phyloP scores from a whole-genome alignment of 768 basidiomycete species.

The Dioszegia aurantiaca region DNA sequence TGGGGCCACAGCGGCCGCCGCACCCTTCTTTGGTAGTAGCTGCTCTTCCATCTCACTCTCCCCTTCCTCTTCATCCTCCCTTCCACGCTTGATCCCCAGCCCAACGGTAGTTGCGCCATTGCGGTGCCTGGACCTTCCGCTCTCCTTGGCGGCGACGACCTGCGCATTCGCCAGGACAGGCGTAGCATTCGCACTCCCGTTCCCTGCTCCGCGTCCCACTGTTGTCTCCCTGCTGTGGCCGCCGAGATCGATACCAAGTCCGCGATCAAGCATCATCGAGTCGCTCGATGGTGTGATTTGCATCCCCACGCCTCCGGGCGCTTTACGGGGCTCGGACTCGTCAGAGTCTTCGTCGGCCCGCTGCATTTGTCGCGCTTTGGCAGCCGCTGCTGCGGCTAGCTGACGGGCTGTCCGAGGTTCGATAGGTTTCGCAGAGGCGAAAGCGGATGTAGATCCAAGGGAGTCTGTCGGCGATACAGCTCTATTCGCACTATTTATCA shows the following conservation, averaged over 20 bases:
- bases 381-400: conserved; percentile 40
- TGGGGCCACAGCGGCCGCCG: not conserved
- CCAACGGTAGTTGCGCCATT: conserved; percentile 8
- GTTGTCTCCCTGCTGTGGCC: conserved; percentile 6
- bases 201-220: not conserved
- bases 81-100: conserved; percentile 26
- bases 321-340: conserved; percentile 17
- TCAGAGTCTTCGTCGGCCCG: conserved; percentile 36
- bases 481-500: conserved; percentile 27
- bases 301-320: conserved; percentile 17
- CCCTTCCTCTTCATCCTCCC: conserved; percentile 36
- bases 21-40: conserved; percentile 16
- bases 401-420: conserved; percentile 45
- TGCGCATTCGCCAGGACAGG: conserved; percentile 6
- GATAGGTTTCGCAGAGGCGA: conserved; percentile 24
- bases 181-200: conserved; percentile 10
- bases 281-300: conserved; percentile 24
- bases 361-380: conserved; percentile 24
- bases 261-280: conserved; percentile 18
- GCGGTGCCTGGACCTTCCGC: conserved; percentile 1
- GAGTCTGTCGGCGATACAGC: conserved; percentile 45
- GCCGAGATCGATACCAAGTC: conserved; percentile 23
- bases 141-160: not conserved
- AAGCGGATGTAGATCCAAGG: conserved; percentile 37
- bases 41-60: conserved; percentile 13